Conservation (phyloP, 108 stramenopile genomes). For the Cyclotella distinguenda region DNA sequence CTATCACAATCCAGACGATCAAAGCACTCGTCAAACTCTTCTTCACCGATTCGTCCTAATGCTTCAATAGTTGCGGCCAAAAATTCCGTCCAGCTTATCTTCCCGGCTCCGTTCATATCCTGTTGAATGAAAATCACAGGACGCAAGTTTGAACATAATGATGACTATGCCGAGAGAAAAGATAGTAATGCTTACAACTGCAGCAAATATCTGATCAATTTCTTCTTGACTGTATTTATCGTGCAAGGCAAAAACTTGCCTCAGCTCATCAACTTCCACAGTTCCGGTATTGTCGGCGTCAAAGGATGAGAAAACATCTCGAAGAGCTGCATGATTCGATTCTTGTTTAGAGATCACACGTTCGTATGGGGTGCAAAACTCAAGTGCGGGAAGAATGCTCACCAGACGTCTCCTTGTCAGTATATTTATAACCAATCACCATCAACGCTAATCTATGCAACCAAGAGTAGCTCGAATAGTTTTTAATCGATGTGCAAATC, state of each 20-base stretch:
- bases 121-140: conserved; percentile 30
- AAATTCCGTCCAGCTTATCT: conserved; percentile 84
- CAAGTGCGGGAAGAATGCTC: not conserved
- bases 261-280: conserved; percentile 60
- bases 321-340: conserved; percentile 37
- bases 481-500: conserved; percentile 48
- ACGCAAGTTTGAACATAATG: conserved; percentile 10
- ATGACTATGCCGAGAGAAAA: not conserved
- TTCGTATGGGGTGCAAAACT: not conserved
- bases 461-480: conserved; percentile 47
- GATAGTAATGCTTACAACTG: conserved; percentile 30
- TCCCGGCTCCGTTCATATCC: conserved; percentile 75
- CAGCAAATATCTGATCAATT: conserved; percentile 66
- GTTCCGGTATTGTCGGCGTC: conserved; percentile 52
- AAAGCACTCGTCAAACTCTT: conserved; percentile 73
- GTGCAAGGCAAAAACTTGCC: conserved; percentile 44
- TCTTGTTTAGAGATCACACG: not conserved
- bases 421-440: conserved; percentile 71
- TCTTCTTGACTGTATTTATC: conserved; percentile 60
- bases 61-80: conserved; percentile 85
- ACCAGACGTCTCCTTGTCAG: conserved; percentile 55
- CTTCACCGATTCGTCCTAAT: conserved; percentile 55
- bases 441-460: conserved; percentile 72
- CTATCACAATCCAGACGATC: conserved; percentile 81
- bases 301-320: conserved; percentile 52